Evolutionary conservation across 2,329 filamentous ascomycete genomes (phyloP).

Genomic region (Aotearoamyces nothofagi): DNA sequence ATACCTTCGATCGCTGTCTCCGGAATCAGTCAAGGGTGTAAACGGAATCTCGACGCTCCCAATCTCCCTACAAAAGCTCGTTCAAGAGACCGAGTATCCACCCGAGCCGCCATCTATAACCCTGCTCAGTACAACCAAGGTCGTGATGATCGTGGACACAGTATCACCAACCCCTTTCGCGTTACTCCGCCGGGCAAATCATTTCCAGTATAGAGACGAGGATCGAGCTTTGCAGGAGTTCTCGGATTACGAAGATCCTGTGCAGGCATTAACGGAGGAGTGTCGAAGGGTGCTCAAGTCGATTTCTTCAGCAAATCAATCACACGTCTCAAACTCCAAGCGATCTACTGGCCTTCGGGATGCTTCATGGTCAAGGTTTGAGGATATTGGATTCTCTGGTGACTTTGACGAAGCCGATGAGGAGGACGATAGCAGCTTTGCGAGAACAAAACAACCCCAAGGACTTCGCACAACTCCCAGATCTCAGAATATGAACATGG

Average conservation of each 20-base stretch:
- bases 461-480: slow-evolving; percentile 51
- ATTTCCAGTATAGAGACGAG: slow-evolving; percentile 89
- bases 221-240: slow-evolving; percentile 75
- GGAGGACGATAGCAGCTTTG: slow-evolving; percentile 30
- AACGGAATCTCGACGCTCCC: slow-evolving; percentile 77
- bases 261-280: slow-evolving; percentile 81
- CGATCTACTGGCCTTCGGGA: slow-evolving; percentile 62
- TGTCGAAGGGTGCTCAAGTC: slow-evolving; percentile 80
- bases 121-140: slow-evolving; percentile 68
- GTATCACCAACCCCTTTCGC: slow-evolving; percentile 93
- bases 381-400: slow-evolving; percentile 82
- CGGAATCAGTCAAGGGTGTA: slow-evolving; percentile 52
- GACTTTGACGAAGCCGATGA: slow-evolving; percentile 56
- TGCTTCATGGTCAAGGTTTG: slow-evolving; percentile 91
- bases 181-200: slow-evolving; percentile 74
- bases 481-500: slow-evolving; percentile 51
- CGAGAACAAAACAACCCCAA: slow-evolving; percentile 23
- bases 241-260: slow-evolving; percentile 77
- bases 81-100: slow-evolving; percentile 89
- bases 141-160: slow-evolving; percentile 91
- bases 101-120: slow-evolving; percentile 64
- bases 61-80: slow-evolving; percentile 76
- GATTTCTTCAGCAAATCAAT: slow-evolving; percentile 81
- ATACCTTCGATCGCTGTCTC: slow-evolving; percentile 78
- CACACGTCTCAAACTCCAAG: slow-evolving; percentile 54